phyloP scores from a whole-genome alignment of 495 filamentous ascomycete genomes.

The Extremus antarcticus region DNA sequence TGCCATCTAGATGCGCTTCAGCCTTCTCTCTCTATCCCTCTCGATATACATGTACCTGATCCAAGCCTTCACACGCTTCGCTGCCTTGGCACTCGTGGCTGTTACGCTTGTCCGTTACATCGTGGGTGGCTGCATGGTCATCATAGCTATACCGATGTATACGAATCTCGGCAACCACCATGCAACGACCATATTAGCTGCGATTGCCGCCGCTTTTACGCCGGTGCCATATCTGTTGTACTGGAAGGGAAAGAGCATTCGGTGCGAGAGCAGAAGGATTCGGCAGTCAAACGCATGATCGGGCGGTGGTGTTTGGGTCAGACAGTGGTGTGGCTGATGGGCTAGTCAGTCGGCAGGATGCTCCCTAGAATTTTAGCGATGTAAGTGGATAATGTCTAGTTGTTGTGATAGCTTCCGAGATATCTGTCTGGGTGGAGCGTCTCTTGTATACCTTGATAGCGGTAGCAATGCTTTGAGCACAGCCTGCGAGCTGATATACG shows the following conservation, averaged over 20 bases:
- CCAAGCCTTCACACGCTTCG: not conserved
- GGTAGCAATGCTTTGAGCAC: too few species aligned
- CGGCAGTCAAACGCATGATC: not conserved
- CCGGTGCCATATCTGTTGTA: not conserved
- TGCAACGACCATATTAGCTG: not conserved
- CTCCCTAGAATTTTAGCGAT: too few species aligned
- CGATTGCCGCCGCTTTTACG: not conserved
- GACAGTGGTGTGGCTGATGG: too few species aligned
- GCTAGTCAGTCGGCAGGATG: too few species aligned
- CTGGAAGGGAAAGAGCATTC: not conserved
- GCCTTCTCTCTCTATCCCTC: not conserved
- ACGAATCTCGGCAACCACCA: not conserved
- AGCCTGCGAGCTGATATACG: too few species aligned
- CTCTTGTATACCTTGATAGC: too few species aligned
- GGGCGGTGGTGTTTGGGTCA: too few species aligned
- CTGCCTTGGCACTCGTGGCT: not conserved
- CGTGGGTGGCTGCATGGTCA: not conserved
- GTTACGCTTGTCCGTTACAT: not conserved
- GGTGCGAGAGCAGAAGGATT: not conserved
- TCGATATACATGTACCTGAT: not conserved
- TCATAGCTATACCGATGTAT: not conserved
- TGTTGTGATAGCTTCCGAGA: too few species aligned
- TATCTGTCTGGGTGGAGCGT: too few species aligned
- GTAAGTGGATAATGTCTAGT: too few species aligned
- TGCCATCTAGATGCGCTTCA: not conserved